phyloP scores from a whole-genome alignment of 768 basidiomycete species.

The Boletales sp. region DNA sequence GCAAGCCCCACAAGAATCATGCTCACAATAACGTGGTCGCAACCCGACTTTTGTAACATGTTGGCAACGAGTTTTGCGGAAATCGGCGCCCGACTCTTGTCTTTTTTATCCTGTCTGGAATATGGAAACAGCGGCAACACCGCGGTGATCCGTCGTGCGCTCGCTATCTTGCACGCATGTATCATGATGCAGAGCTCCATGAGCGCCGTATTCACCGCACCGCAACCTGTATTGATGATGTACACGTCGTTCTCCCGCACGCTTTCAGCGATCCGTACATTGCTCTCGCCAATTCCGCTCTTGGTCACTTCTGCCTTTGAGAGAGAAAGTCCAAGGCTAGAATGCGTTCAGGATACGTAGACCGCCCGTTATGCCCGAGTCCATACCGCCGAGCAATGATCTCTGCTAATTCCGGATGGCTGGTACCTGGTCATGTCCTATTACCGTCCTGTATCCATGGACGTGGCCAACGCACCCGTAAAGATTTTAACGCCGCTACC shows the following conservation, averaged over 20 bases:
- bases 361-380: constrained; percentile 5
- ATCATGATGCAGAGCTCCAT: constrained; percentile 99
- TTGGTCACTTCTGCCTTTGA: constrained; percentile 85
- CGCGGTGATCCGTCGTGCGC: constrained; percentile 96
- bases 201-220: constrained; percentile 85
- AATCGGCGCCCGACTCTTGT: constrained; percentile 97
- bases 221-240: constrained; percentile 92
- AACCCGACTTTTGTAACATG: constrained; percentile 89
- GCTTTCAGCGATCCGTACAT: constrained; percentile 88
- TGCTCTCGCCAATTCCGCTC: constrained; percentile 89
- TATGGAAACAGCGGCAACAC: constrained; percentile 97
- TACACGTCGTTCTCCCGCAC: constrained; percentile 99
- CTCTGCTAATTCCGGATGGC: constrained; percentile 93
- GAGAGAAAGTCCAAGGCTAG: constrained; percentile 84
- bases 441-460: background rate
- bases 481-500: constrained; percentile 59
- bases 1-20: background rate
- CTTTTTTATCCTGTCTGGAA: constrained; percentile 97
- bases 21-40: constrained; percentile 95
- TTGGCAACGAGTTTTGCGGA: constrained; percentile 98
- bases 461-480: constrained; percentile 40
- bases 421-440: constrained; percentile 61
- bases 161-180: constrained; percentile 99
- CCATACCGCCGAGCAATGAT: constrained; percentile 85
- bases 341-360: constrained; percentile 23